These are phyloP conservation scores for Geosmithia putterillii DNA, from an alignment of 2,329 filamentous ascomycete genomes.

Conservation along the genomic window DNA sequence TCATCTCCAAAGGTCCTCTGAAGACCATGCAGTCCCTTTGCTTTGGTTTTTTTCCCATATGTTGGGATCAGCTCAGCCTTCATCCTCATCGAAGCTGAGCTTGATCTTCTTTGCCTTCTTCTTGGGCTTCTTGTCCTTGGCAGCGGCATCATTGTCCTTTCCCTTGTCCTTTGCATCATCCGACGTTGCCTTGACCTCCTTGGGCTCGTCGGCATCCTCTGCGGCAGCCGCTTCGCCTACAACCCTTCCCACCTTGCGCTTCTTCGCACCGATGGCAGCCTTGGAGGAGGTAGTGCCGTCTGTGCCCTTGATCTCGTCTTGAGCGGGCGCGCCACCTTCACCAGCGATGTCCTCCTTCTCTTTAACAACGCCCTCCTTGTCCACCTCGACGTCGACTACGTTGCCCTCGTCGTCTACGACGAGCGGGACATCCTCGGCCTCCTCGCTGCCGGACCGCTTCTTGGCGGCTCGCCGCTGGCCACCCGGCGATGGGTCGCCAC, in stretches of 20 bases:
- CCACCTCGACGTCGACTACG: slow-evolving; percentile 37
- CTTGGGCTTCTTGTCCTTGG: slow-evolving; percentile 23
- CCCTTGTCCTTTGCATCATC: slow-evolving; percentile 8
- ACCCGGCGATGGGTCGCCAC: slow-evolving; percentile 28
- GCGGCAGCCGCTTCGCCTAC: slow-evolving; percentile 21
- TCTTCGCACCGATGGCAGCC: slow-evolving; percentile 26
- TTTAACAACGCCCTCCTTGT: slow-evolving; percentile 29
- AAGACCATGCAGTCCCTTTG: neutral
- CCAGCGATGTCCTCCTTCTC: slow-evolving; percentile 4
- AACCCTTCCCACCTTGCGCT: slow-evolving; percentile 42
- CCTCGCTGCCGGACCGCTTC: slow-evolving; percentile 49
- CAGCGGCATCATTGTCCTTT: slow-evolving; percentile 11
- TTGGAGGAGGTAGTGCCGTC: slow-evolving; percentile 13
- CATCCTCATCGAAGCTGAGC: slow-evolving; percentile 54
- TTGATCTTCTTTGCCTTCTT: slow-evolving; percentile 54
- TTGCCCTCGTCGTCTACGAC: slow-evolving; percentile 64
- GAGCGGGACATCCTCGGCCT: slow-evolving; percentile 66
- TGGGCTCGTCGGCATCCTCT: slow-evolving; percentile 2
- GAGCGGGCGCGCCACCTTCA: slow-evolving; percentile 5
- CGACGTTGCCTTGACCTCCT: slow-evolving; percentile 4
- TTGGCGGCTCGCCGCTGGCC: slow-evolving; percentile 34
- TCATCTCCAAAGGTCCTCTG: neutral
- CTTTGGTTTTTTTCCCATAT: neutral
- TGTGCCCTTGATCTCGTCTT: slow-evolving; percentile 9
- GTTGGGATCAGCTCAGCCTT: slow-evolving; percentile 19